Conservation (phyloP, 2,329 filamentous ascomycete species). For the Seiridium cupressi region DNA sequence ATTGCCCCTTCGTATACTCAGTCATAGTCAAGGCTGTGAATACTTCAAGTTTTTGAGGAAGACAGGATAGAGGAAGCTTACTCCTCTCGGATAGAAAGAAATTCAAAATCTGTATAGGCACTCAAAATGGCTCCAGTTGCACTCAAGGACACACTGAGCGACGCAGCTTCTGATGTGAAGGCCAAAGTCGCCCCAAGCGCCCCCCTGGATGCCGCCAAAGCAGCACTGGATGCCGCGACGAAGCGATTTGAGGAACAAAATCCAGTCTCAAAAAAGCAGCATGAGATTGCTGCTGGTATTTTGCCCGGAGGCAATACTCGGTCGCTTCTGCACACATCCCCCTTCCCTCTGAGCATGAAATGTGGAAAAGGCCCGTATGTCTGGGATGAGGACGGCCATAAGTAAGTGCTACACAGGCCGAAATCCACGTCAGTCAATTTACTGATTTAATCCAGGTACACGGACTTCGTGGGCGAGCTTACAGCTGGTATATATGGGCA, state of each 20-base stretch:
- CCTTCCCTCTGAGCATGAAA: slow-evolving; percentile 41
- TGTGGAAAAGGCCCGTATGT: slow-evolving; percentile 33
- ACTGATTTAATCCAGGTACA: not conserved
- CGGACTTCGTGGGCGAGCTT: slow-evolving; percentile 61
- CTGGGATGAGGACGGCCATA: slow-evolving; percentile 38
- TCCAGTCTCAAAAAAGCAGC: slow-evolving; percentile 33
- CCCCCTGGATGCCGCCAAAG: slow-evolving; percentile 11
- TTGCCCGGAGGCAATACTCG: slow-evolving; percentile 29
- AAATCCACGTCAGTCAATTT: not conserved
- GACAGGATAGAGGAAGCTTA: not conserved
- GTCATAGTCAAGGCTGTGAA: not conserved
- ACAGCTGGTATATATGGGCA: slow-evolving; percentile 67
- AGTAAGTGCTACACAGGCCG: slow-evolving; percentile 15
- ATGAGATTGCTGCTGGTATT: slow-evolving; percentile 32
- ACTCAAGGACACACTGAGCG: not conserved
- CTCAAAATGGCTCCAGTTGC: not conserved
- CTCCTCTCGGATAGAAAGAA: not conserved
- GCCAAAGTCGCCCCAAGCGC: not conserved
- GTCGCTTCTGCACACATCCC: slow-evolving; percentile 31
- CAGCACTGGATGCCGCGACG: slow-evolving; percentile 30
- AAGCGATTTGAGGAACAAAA: slow-evolving; percentile 34
- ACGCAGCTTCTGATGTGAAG: not conserved
- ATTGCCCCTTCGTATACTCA: not conserved
- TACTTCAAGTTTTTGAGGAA: not conserved
- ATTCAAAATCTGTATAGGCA: not conserved